Base-by-base conservation (phyloP, 2,329 filamentous ascomycete species). In the Scedosporium dehoogii region DNA sequence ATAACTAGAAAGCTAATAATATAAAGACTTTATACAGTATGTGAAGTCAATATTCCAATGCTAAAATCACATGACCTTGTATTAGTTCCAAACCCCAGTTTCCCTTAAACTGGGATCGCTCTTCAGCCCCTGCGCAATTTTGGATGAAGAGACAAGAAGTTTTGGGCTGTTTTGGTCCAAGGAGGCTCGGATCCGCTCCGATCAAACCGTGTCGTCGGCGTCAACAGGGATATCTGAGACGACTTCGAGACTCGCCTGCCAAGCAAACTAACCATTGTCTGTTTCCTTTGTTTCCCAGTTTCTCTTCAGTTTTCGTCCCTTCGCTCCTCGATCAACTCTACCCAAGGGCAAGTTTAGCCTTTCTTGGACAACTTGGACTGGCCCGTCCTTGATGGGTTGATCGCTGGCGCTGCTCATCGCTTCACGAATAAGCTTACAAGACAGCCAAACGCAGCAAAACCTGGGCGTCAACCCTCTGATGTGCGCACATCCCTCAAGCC, bases 171-270 rank as follows among this genome's bases (percentile, higher is more conserved):
- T 23, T 23, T 18, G 23, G 23, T 27, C 51, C 18, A 23, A 27
- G 51, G 51, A 23, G 51, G 10, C 18, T 55, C 51, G 6, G 51
- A 55, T 55, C 51, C 51, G 51, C 51, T 55, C 44, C 42, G 59
- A 60, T 60, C 59, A 60, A 60, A 60, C 59, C 51, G n/a, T 55
- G 18, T 27, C 12, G 51, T 27, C 51, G 41, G 38, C 59, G 44
- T 21, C 59, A 53, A 41, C 59, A 46, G 18, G 51, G 51, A 25
- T 14, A 10, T 44, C 44, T 60, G 59, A 60, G 59, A 60, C 59
- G 59, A 12, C 33, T 38, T 29, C 59, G 59, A 60, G 44, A 60
- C 59, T 60, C 44, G 59, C 16, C 59, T 33, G 44, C n/a, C 48
- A 51, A 27, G 58, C 29, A 60, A 60, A 21, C 42, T 5, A 2